These are phyloP conservation scores for Trifolium fragiferum DNA, from an alignment of 306 rosid species.

Conservation along the genomic window DNA sequence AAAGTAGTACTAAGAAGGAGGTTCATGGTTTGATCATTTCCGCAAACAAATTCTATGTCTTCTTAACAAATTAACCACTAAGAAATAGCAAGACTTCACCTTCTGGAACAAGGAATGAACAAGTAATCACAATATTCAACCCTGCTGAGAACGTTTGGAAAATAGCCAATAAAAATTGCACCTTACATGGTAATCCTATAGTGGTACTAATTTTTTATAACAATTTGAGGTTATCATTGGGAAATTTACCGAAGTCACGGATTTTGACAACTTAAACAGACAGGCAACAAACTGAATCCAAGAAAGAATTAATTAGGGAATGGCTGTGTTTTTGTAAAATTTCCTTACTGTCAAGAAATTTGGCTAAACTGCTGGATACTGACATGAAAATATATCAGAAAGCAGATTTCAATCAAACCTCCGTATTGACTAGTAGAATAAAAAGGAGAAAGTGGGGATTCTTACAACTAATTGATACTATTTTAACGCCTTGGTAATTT, in stretches of 20 bases:
- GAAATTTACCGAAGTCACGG: not conserved
- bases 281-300: not conserved
- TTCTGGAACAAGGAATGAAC: too few relatives aligned
- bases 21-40: too few relatives aligned
- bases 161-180: too few relatives aligned
- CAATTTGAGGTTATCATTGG: constrained; percentile 2
- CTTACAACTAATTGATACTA: not conserved
- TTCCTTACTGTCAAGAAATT: not conserved
- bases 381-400: not conserved
- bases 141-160: too few relatives aligned
- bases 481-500: not conserved
- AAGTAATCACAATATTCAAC: too few relatives aligned
- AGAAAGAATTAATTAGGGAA: not conserved
- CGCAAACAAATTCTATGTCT: too few relatives aligned
- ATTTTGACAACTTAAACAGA: not conserved
- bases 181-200: too few relatives aligned
- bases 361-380: not conserved
- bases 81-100: too few relatives aligned
- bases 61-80: too few relatives aligned
- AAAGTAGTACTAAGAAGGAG: too few relatives aligned
- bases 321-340: not conserved
- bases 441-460: not conserved
- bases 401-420: not conserved
- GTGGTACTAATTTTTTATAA: not conserved
- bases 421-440: not conserved